Evolutionary conservation across 305 asterid genomes (phyloP).

Genomic region (Caryopteris hybrid): DNA sequence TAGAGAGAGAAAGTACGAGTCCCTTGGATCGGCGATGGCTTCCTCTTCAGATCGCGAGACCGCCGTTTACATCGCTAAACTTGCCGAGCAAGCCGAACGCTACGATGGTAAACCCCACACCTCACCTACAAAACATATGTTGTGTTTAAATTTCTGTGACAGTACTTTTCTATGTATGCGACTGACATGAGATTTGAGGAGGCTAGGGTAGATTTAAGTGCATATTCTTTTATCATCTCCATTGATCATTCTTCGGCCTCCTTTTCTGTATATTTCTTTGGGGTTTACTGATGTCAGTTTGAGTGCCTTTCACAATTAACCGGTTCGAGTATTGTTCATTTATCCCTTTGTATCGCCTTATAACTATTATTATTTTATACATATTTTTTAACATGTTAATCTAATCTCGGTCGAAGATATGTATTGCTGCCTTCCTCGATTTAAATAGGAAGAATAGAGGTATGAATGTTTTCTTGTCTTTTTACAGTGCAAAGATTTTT

Average conservation of each 20-base stretch:
- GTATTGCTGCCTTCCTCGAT: background rate
- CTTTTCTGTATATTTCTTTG: background rate
- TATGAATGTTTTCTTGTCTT: background rate
- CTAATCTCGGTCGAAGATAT: background rate
- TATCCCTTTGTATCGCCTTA: background rate
- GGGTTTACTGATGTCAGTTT: background rate
- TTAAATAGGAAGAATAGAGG: background rate
- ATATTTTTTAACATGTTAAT: too few relatives aligned
- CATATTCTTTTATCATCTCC: background rate
- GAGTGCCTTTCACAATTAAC: background rate
- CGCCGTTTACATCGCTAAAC: constrained; percentile 52
- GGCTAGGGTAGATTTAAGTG: background rate
- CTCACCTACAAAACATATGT: background rate
- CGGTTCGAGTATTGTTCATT: background rate
- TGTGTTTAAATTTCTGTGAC: background rate
- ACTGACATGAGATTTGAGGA: background rate
- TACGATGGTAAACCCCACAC: constrained; percentile 45
- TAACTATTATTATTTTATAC: too few relatives aligned
- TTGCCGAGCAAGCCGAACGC: too few relatives aligned
- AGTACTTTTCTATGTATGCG: background rate
- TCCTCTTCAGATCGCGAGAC: constrained; percentile 53
- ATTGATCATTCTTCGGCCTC: background rate
- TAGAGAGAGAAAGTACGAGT: constrained; percentile 18
- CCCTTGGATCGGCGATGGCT: constrained; percentile 50
- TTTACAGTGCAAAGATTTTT: too few relatives aligned